Evolutionary conservation across 495 filamentous ascomycete species (phyloP), one percentile per base, ranked within the genome.

Genomic region (Hypoxylon fuscum): DNA sequence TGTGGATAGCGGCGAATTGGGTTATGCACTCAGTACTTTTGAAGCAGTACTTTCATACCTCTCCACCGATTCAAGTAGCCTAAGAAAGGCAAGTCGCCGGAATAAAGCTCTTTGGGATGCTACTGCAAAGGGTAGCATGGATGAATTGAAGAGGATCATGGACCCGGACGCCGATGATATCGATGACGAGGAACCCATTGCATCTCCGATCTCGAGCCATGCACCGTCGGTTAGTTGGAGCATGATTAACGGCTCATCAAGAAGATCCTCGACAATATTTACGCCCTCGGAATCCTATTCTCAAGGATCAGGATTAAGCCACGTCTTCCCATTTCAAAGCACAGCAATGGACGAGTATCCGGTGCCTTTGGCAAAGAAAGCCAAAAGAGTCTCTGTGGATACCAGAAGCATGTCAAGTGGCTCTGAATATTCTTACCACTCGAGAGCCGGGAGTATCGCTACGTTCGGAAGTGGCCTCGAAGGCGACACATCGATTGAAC

Each of bases 31-130:
- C 27, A 98, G 94, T 70, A 99, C 96, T 0, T 90, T 97, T 45
- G 96, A 99, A 75, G 96, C 92, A 0, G 96, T 99, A 3, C 77
- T 99, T 10, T 90, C 92, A 7, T 97, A 99, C 74, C 83, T 99
- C 14, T 83, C 88, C 17, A 87, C 86, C 21, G 93, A 96, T 62
- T 92, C 93, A 0, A 88, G 87, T 15, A 90, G 86, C 17, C 74
- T 99, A 31, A 85, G 92, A 53, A 88, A 86, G 68, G 90, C 93
- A 9, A 99, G 96, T 73, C 81, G 85, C 43, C 81, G 91, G 11
- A 99, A 99, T 70, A 87, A 88, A 68, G 84, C 86, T 5, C 77
- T 99, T 9, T 99, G 96, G 96, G 87, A 94, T 71, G 91, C 93
- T 18, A 87, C 87, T 5, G 88, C 84, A 43, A 81, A 81, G 17